These are phyloP conservation scores for Tricholoma terreum DNA, from an alignment of 768 basidiomycete genomes.

Conservation along the genomic window DNA sequence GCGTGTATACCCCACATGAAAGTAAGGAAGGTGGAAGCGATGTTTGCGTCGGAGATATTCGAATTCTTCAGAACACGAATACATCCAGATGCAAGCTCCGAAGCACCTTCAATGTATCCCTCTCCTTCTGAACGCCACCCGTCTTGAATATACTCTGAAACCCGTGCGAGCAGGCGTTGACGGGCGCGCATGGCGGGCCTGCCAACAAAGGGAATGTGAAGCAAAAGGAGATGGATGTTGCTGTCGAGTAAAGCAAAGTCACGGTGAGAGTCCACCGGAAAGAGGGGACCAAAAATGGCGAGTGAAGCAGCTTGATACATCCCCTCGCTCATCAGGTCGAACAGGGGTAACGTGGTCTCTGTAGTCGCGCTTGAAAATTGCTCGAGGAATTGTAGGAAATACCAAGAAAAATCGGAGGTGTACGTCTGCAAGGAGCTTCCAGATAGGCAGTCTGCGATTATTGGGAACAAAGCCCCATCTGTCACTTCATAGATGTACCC, in stretches of 20 bases:
- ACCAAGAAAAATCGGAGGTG: background rate
- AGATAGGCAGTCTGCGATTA: background rate
- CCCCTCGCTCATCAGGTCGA: background rate
- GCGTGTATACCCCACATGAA: conserved; percentile 1
- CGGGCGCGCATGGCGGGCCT: background rate
- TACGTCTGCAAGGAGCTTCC: background rate
- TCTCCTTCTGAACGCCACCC: conserved; percentile 1
- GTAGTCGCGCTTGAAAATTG: background rate
- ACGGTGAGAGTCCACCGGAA: background rate
- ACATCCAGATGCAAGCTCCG: conserved; percentile 1
- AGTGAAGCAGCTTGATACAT: conserved; percentile 2
- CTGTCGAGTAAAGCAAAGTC: background rate
- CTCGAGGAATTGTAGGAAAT: background rate
- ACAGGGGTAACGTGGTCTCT: background rate
- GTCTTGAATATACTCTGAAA: background rate
- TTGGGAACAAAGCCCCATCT: background rate
- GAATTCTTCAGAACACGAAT: background rate
- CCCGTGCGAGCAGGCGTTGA: background rate
- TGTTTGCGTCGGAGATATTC: background rate
- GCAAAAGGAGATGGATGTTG: background rate
- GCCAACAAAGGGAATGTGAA: background rate
- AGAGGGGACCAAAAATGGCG: conserved; percentile 1
- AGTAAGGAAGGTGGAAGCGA: background rate
- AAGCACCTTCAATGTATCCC: background rate
- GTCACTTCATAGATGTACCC: background rate